Evolutionary conservation across 495 filamentous ascomycete species (phyloP).

Genomic region (Penicillium canariense): DNA sequence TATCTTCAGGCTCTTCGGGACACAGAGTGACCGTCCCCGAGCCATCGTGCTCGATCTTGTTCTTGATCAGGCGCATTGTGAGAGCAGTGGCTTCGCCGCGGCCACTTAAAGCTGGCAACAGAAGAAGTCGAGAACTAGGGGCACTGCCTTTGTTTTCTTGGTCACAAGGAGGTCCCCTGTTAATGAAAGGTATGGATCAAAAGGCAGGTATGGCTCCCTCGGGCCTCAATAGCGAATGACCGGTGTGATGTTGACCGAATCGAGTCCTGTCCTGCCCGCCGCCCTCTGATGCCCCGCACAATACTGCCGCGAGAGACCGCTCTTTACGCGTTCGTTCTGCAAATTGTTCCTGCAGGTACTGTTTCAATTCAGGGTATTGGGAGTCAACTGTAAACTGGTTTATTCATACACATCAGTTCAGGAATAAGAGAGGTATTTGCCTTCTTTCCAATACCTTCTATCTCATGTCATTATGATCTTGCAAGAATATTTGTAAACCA

Average conservation of each 20-base stretch:
- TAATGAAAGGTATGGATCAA: too few species aligned
- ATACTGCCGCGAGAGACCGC: conserved; percentile 22
- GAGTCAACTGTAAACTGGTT: too few species aligned
- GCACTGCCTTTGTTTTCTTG: too few species aligned
- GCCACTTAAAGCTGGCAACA: background rate
- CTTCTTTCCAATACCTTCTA: too few species aligned
- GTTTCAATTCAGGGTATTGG: too few species aligned
- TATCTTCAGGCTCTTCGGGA: conserved; percentile 92
- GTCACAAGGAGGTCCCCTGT: too few species aligned
- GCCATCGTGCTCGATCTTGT: conserved; percentile 71
- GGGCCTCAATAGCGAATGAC: background rate
- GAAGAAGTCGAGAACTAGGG: too few species aligned
- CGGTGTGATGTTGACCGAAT: background rate
- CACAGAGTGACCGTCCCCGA: conserved; percentile 76
- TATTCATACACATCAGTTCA: too few species aligned
- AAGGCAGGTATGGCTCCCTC: background rate
- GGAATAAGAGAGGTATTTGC: too few species aligned
- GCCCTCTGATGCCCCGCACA: conserved; percentile 13
- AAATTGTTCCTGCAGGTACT: too few species aligned
- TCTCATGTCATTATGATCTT: too few species aligned
- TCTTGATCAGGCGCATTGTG: conserved; percentile 69
- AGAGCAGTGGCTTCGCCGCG: background rate
- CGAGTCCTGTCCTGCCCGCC: background rate
- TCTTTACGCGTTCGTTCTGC: background rate
- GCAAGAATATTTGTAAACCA: too few species aligned